A percentile compares a stretch with the other conserved stretches of the same genome.
Evolutionary conservation across 2,329 filamentous ascomycete genomes (phyloP).

Genomic region (Sclerotinia subarctica): DNA sequence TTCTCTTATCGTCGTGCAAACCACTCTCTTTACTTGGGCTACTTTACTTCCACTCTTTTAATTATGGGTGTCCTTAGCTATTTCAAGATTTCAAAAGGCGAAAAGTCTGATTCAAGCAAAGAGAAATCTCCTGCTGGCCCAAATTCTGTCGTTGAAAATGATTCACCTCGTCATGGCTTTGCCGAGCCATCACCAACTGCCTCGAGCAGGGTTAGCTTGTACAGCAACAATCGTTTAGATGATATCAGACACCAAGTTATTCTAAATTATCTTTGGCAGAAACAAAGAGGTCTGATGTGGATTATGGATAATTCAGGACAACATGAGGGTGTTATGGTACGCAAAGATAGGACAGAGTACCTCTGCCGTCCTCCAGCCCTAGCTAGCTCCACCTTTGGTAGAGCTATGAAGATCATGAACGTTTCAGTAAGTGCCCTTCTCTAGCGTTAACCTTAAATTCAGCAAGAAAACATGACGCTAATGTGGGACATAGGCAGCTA

Average conservation of each 20-base stretch:
- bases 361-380: conserved; percentile 69
- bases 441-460: not conserved
- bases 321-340: conserved; percentile 68
- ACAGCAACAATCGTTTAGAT: conserved; percentile 45
- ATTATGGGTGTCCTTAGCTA: conserved; percentile 20
- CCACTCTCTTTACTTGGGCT: conserved; percentile 17
- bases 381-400: conserved; percentile 59
- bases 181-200: conserved; percentile 3
- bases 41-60: conserved; percentile 5
- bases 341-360: conserved; percentile 65
- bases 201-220: conserved; percentile 16
- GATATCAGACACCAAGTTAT: conserved; percentile 80
- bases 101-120: conserved; percentile 16
- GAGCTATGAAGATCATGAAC: conserved; percentile 64
- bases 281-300: conserved; percentile 73
- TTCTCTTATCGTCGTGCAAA: conserved; percentile 10
- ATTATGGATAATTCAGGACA: conserved; percentile 65
- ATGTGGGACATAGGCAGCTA: conserved; percentile 55
- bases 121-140: conserved; percentile 13
- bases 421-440: conserved; percentile 53
- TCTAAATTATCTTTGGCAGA: conserved; percentile 79
- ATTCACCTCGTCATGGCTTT: conserved; percentile 9
- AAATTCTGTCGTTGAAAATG: conserved; percentile 13
- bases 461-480: not conserved
- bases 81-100: conserved; percentile 19